Conservation (phyloP, 352 stramenopile species). For the Phytophthora palmivora region DNA sequence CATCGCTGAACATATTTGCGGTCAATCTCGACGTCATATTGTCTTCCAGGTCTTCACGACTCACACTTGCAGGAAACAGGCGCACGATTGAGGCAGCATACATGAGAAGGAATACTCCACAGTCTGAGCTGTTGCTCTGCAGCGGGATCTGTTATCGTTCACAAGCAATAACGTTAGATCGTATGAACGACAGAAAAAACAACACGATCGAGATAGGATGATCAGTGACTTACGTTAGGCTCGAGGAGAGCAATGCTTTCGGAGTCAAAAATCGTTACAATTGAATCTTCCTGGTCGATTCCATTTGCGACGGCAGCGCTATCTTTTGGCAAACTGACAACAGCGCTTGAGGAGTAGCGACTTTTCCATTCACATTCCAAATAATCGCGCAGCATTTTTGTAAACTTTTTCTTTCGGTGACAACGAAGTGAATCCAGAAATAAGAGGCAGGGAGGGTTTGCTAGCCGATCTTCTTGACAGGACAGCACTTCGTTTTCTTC, state of each 20-base stretch:
- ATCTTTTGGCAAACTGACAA: constrained; percentile 1
- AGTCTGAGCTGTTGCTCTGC: constrained; percentile 95
- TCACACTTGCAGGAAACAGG: constrained; percentile 63
- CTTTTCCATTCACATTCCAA: constrained; percentile 83
- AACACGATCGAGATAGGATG: too few species aligned
- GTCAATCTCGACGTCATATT: constrained; percentile 57
- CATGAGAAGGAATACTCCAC: constrained; percentile 87
- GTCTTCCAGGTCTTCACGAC: constrained; percentile 57
- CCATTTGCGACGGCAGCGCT: not conserved
- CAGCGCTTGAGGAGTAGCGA: constrained; percentile 33
- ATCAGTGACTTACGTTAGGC: constrained; percentile 72
- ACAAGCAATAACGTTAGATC: too few species aligned
- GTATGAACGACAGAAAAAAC: too few species aligned
- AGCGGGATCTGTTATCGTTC: constrained; percentile 75
- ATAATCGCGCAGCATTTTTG: constrained; percentile 85
- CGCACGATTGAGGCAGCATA: constrained; percentile 74
- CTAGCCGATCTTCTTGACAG: constrained; percentile 41
- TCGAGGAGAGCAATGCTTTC: constrained; percentile 68
- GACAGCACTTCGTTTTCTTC: constrained; percentile 61
- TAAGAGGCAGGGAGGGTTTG: constrained; percentile 83
- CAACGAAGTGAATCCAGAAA: constrained; percentile 96
- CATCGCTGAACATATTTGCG: constrained; percentile 65
- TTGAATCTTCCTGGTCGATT: constrained; percentile 23
- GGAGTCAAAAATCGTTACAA: constrained; percentile 54
- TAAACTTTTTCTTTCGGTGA: constrained; percentile 92